Conservation (phyloP, 257 asterid species). For the Euphrasia confusa region DNA sequence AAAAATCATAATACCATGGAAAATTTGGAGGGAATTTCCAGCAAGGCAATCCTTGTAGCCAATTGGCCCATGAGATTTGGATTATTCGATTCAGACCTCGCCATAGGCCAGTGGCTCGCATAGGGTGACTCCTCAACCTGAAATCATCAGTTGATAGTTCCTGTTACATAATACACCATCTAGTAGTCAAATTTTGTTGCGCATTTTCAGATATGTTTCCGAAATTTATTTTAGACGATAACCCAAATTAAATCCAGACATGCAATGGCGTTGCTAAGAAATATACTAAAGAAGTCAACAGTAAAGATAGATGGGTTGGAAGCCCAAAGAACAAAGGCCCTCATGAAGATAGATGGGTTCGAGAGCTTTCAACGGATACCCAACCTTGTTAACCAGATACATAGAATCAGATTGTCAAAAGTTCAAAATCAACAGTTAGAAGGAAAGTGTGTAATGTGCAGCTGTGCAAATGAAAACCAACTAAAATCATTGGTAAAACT, state of each 20-base stretch:
- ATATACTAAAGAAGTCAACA: background rate
- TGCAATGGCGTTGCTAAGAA: constrained; percentile 6
- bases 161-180: constrained; percentile 68
- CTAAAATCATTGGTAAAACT: no score
- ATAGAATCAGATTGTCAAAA: constrained; percentile 5
- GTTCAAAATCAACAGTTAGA: constrained; percentile 5
- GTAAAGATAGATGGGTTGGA: background rate
- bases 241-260: constrained; percentile 19
- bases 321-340: background rate
- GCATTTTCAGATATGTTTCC: constrained; percentile 27
- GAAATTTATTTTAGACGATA: constrained; percentile 7
- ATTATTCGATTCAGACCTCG: constrained; percentile 41
- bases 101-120: constrained; percentile 42
- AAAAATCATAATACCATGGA: constrained; percentile 33
- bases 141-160: constrained; percentile 69
- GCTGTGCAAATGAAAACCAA: constrained; percentile 13
- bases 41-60: constrained; percentile 77
- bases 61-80: constrained; percentile 61
- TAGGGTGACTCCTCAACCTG: constrained; percentile 79
- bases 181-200: constrained; percentile 42
- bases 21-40: constrained; percentile 46
- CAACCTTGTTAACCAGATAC: constrained; percentile 12
- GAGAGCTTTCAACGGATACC: constrained; percentile 7
- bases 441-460: background rate
- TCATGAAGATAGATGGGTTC: constrained; percentile 7